Percentiles rank a stretch among this genome's conserved stretches.
Evolutionary conservation across 805 yeast genomes (phyloP).

Genomic region (Candida nonsorbophila): DNA sequence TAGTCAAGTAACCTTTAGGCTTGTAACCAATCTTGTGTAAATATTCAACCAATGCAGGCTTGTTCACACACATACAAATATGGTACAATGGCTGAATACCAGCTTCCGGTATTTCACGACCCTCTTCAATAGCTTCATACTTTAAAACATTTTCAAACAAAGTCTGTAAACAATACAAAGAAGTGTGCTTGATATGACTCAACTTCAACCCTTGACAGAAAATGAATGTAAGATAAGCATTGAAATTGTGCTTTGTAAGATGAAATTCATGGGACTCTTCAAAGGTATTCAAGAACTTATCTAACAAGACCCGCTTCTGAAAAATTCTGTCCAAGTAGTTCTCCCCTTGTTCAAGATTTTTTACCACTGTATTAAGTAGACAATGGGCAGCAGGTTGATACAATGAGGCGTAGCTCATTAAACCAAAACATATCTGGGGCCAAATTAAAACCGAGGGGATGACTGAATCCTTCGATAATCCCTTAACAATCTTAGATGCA

Average conservation of each 20-base stretch:
- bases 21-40: slow-evolving; percentile 16
- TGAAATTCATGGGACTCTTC: slow-evolving; percentile 38
- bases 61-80: slow-evolving; percentile 23
- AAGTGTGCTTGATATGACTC: slow-evolving; percentile 49
- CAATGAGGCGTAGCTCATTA: slow-evolving; percentile 21
- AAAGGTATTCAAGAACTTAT: slow-evolving; percentile 31
- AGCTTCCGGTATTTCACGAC: slow-evolving; percentile 6
- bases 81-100: slow-evolving; percentile 23
- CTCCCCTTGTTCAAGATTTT: slow-evolving; percentile 16
- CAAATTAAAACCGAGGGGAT: slow-evolving; percentile 48
- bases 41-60: slow-evolving; percentile 17
- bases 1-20: slow-evolving; percentile 8
- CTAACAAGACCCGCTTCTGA: slow-evolving; percentile 32
- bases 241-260: slow-evolving; percentile 43
- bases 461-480: slow-evolving; percentile 40
- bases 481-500: slow-evolving; percentile 43
- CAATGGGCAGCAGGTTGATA: slow-evolving; percentile 30
- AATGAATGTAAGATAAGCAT: slow-evolving; percentile 42
- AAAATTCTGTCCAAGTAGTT: slow-evolving; percentile 21
- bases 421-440: slow-evolving; percentile 31
- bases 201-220: slow-evolving; percentile 54
- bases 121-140: slow-evolving; percentile 15
- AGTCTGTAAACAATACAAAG: slow-evolving; percentile 39
- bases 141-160: slow-evolving; percentile 40
- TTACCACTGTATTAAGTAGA: slow-evolving; percentile 20